phyloP scores from a whole-genome alignment of 2,329 filamentous ascomycete species.

The Colletotrichum paranaense region DNA sequence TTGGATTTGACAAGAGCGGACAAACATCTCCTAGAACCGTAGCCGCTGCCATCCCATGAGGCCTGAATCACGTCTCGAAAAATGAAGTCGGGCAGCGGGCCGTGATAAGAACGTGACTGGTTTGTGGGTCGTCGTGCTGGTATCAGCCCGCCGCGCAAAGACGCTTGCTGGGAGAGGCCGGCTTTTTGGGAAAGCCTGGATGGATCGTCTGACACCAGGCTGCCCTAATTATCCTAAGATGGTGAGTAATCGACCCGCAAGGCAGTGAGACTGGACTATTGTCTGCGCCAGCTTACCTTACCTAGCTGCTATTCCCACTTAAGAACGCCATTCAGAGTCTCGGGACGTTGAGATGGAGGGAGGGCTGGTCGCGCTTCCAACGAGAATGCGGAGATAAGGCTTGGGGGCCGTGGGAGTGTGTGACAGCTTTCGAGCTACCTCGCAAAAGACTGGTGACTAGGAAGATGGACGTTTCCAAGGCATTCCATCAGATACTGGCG shows the following conservation, averaged over 20 bases:
- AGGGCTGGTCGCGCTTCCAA: background rate
- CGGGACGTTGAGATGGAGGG: background rate
- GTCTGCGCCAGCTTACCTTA: slow-evolving; percentile 5
- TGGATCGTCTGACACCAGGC: slow-evolving; percentile 22
- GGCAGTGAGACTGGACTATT: background rate
- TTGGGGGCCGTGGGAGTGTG: no score
- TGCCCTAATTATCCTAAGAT: background rate
- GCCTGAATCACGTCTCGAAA: slow-evolving; percentile 27
- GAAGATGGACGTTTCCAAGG: no score
- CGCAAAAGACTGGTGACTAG: no score
- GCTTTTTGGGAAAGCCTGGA: background rate
- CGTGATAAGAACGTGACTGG: slow-evolving; percentile 29
- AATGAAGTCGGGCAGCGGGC: slow-evolving; percentile 20
- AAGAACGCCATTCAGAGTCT: slow-evolving; percentile 10
- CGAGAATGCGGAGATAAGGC: background rate
- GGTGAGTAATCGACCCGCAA: slow-evolving; percentile 8
- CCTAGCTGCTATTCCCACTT: slow-evolving; percentile 7
- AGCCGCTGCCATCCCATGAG: slow-evolving; percentile 32
- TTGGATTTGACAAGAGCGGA: slow-evolving; percentile 26
- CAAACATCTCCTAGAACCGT: slow-evolving; percentile 4
- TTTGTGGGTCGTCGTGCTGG: slow-evolving; percentile 21
- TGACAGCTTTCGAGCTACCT: no score
- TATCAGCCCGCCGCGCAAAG: slow-evolving; percentile 20
- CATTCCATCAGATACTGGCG: background rate
- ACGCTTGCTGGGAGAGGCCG: background rate